Percentiles rank a stretch among this genome's conserved stretches.
phyloP scores from a whole-genome alignment of 2,329 filamentous ascomycete genomes.

The Sphaerostilbella broomeana region DNA sequence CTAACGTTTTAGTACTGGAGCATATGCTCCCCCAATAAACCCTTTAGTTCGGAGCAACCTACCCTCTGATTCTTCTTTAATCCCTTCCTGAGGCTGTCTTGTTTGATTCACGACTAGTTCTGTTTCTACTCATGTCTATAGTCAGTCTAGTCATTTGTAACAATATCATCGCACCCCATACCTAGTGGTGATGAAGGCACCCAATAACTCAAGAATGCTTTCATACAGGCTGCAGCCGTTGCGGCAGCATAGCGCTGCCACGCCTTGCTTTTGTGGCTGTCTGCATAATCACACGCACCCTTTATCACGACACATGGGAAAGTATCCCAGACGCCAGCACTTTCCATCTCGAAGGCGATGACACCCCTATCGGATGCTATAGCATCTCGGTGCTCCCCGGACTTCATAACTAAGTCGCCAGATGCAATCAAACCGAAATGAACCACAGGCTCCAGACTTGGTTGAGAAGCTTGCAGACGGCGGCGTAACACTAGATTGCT shows the following conservation, averaged over 20 bases:
- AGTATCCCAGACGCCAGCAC: conserved; percentile 25
- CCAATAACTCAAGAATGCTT: conserved; percentile 11
- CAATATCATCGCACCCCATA: too few relatives aligned
- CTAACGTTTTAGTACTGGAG: too few relatives aligned
- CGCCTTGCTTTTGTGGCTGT: conserved; percentile 32
- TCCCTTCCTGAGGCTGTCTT: too few relatives aligned
- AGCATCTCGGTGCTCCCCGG: conserved; percentile 27
- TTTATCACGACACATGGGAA: conserved; percentile 31
- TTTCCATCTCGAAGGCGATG: conserved; percentile 32
- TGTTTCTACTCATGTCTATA: too few relatives aligned
- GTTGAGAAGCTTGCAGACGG: conserved; percentile 13
- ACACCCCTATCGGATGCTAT: conserved; percentile 22
- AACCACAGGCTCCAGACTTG: conserved; percentile 17
- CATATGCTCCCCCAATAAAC: too few relatives aligned
- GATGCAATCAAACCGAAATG: conserved; percentile 34
- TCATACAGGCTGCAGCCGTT: conserved; percentile 23
- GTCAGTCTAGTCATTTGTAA: too few relatives aligned
- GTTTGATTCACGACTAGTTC: too few relatives aligned
- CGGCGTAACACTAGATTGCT: neutral
- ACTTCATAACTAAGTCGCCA: conserved; percentile 35
- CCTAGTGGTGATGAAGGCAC: too few relatives aligned
- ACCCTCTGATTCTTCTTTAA: too few relatives aligned
- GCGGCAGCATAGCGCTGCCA: conserved; percentile 33
- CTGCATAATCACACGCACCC: conserved; percentile 34
- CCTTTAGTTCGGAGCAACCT: too few relatives aligned